These are phyloP conservation scores for Pythium folliculosum DNA, from an alignment of 352 stramenopile genomes.

Conservation along the genomic window DNA sequence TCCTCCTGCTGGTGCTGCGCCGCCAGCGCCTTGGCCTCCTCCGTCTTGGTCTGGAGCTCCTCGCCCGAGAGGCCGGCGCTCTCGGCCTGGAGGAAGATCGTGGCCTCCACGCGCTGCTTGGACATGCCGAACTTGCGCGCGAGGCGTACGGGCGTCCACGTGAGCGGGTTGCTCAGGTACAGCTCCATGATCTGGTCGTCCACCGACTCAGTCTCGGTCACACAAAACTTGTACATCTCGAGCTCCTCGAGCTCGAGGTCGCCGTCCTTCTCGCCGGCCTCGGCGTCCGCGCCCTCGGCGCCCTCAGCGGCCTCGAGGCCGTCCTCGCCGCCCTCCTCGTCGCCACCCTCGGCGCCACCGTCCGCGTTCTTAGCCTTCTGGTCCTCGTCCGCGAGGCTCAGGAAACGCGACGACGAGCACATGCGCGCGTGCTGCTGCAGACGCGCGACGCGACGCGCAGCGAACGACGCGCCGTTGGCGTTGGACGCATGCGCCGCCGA, in stretches of 20 bases:
- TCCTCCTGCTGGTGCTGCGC: constrained; percentile 41
- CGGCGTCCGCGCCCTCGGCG: constrained; percentile 26
- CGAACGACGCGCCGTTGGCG: constrained; percentile 1
- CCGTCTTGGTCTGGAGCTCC: constrained; percentile 62
- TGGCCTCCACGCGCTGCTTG: constrained; percentile 78
- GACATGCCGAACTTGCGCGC: constrained; percentile 72
- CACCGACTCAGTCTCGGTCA: constrained; percentile 69
- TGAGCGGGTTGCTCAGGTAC: constrained; percentile 86
- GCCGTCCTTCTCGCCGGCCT: constrained; percentile 58
- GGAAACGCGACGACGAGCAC: constrained; percentile 71
- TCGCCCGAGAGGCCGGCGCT: constrained; percentile 55
- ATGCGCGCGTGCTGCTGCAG: constrained; percentile 27
- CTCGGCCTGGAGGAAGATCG: constrained; percentile 78
- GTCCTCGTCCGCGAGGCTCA: constrained; percentile 71
- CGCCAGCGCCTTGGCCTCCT: constrained; percentile 55
- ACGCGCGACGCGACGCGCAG: constrained; percentile 10
- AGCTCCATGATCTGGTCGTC: constrained; percentile 78
- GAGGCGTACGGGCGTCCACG: constrained; percentile 86
- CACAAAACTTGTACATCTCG: constrained; percentile 73
- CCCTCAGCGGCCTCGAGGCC: constrained; percentile 31
- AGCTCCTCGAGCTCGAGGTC: constrained; percentile 69
- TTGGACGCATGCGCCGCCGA: neutral
- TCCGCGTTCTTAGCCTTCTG: constrained; percentile 31
- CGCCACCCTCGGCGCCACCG: constrained; percentile 8
- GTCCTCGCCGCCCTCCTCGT: constrained; percentile 22